Evolutionary conservation across 208 protist species (phyloP).

Genomic region (Angomonas deanei): DNA sequence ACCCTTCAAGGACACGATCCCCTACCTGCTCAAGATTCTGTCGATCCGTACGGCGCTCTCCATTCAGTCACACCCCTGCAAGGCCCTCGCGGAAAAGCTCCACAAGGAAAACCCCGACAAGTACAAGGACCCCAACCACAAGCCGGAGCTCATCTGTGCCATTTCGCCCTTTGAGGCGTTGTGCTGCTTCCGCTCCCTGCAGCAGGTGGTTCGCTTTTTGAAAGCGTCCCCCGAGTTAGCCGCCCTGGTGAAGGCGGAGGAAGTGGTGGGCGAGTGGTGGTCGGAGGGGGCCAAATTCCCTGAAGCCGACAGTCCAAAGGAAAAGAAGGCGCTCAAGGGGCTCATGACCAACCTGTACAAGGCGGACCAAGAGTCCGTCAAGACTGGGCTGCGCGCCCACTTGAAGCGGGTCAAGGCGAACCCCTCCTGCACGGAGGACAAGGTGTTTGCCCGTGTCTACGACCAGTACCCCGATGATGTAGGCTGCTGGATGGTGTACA

Average conservation of each 20-base stretch:
- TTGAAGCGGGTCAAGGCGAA: conserved; percentile 28
- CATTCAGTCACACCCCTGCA: conserved; percentile 97
- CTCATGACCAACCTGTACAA: conserved; percentile 71
- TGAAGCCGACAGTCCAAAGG: conserved; percentile 23
- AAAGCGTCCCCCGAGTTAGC: conserved; percentile 43
- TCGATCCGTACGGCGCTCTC: conserved; percentile 95
- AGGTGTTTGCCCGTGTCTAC: conserved; percentile 77
- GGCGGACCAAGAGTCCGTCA: conserved; percentile 26
- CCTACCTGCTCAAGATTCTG: conserved; percentile 97
- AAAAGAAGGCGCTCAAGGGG: conserved; percentile 44
- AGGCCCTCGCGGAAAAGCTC: conserved; percentile 88
- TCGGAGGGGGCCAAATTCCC: conserved; percentile 9
- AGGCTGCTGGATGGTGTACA: conserved; percentile 96
- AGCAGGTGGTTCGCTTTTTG: conserved; percentile 79
- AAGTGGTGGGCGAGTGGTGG: conserved; percentile 11
- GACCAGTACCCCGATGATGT: conserved; percentile 95
- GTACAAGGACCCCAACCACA: conserved; percentile 98
- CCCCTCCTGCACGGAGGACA: conserved; percentile 52
- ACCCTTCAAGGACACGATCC: conserved; percentile 67
- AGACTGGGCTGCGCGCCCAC: conserved; percentile 46
- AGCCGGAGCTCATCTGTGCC: conserved; percentile 96
- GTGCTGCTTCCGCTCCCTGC: conserved; percentile 93
- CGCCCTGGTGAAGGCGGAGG: conserved; percentile 25
- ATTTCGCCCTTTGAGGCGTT: conserved; percentile 93
- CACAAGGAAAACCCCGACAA: conserved; percentile 84